phyloP scores from a whole-genome alignment of 257 asterid species.

The Lycium ferocissimum region DNA sequence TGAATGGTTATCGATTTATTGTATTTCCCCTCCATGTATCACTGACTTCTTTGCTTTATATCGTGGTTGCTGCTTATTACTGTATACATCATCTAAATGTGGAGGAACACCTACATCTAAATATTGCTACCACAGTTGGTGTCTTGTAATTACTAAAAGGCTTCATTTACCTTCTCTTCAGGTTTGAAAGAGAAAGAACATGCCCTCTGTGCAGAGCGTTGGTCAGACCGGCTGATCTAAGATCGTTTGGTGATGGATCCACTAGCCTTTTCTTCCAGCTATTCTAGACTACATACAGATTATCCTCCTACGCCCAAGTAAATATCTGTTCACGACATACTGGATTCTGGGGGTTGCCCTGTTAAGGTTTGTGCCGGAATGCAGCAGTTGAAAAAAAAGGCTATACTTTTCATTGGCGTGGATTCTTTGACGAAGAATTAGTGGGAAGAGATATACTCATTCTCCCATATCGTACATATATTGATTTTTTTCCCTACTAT shows the following conservation, averaged over 20 bases:
- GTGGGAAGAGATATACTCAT: neutral
- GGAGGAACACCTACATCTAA: neutral
- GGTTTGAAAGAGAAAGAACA: conserved; percentile 64
- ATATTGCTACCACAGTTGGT: neutral
- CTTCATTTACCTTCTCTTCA: conserved; percentile 28
- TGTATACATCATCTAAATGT: neutral
- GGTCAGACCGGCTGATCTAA: conserved; percentile 58
- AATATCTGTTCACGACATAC: conserved; percentile 10
- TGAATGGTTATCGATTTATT: neutral
- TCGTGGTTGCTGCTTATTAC: neutral
- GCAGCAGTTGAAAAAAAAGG: neutral
- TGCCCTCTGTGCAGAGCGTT: conserved; percentile 63
- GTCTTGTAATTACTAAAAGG: neutral
- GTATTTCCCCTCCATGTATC: neutral
- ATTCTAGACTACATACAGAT: conserved; percentile 36
- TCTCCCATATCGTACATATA: conserved; percentile 3
- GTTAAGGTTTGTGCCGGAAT: neutral
- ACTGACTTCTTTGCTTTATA: neutral
- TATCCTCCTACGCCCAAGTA: conserved; percentile 2
- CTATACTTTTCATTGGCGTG: neutral
- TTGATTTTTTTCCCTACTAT: neutral
- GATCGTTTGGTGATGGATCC: conserved; percentile 62
- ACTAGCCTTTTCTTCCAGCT: conserved; percentile 56
- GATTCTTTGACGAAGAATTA: neutral
- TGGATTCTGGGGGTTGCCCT: neutral